Evolutionary conservation across 441 rosid species (phyloP), one percentile per base, ranked within the genome.

Genomic region (Bocquillonia castaneifolia): DNA sequence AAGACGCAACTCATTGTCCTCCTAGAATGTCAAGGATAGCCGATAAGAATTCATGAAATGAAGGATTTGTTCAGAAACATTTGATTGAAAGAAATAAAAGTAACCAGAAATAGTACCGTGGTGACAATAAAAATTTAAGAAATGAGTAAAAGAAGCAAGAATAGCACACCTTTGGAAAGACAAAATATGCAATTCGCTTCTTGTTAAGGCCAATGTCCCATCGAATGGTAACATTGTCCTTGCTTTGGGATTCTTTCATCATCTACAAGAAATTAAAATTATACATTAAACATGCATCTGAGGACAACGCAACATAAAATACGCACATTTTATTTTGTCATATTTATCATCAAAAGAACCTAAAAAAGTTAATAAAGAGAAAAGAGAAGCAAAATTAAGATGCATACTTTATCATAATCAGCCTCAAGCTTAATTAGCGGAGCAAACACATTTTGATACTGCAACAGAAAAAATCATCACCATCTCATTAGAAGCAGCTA

Each of bases 211-310:
- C 99, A 69, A 95, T 83, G 77, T 92, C 98, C 99, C 99, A 95
- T 67, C 98, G 90, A 74, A 95, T 82, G 10, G 99, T 88, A 67
- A 90, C 86, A 74, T 84, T 95, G 80, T 90, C 99, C 87, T 92
- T 95, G 90, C 99, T 92, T 79, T 95, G 99, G 68, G 99, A 95
- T 81, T 95, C 99, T 88, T 95, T 95, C 99, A 95, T 95, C 96
- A 89, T 89, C 99, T 95, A 76, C 67, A 82, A 45, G 1, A 54
- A 69, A 71, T 60, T 20, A 23, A 69, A 52, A 66, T 14, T 22
- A 53, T 68, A 53, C 81, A 75, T 58, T 18, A 47, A 5, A 20
- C 56, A 64, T 2, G 52, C 22, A 42, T 63, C 44, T 42, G 17
- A 26, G 40, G 28, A 37, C 4, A 50, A 66, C 32, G 34, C 59